A percentile compares a stretch with the other conserved stretches of the same genome.
These are phyloP conservation scores for Tritrichomonas musculus DNA, from an alignment of 208 protist species.

Conservation along the genomic window DNA sequence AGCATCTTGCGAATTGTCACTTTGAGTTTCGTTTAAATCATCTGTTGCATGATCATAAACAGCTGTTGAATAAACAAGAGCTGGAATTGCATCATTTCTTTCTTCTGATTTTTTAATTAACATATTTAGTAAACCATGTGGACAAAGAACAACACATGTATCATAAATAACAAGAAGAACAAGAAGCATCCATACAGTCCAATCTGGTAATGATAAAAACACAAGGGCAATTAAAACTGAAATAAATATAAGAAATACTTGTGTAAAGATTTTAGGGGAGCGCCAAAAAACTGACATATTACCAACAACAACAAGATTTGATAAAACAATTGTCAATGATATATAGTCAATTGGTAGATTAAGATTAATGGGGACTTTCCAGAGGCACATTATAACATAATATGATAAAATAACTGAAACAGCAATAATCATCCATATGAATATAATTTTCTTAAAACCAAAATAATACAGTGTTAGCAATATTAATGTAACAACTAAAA, in stretches of 20 bases:
- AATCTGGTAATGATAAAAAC: background rate
- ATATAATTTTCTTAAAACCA: background rate
- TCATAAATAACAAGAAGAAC: background rate
- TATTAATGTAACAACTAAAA: background rate
- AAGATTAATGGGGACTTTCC: background rate
- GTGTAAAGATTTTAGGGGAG: background rate
- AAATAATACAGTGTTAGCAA: background rate
- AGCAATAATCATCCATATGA: background rate
- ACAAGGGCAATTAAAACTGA: background rate
- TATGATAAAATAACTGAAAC: background rate
- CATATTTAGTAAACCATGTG: background rate
- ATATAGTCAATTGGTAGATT: background rate
- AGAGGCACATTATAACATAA: background rate
- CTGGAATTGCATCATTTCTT: background rate
- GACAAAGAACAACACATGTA: background rate
- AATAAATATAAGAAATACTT: background rate
- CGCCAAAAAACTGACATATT: background rate
- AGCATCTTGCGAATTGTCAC: background rate
- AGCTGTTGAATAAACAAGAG: background rate
- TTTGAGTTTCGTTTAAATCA: background rate
- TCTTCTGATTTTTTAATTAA: background rate
- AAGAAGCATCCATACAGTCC: background rate
- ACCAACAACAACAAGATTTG: background rate
- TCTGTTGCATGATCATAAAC: background rate
- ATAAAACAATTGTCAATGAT: background rate